Base-by-base conservation (phyloP, 768 basidiomycete species). In the Mycena polygramma region DNA sequence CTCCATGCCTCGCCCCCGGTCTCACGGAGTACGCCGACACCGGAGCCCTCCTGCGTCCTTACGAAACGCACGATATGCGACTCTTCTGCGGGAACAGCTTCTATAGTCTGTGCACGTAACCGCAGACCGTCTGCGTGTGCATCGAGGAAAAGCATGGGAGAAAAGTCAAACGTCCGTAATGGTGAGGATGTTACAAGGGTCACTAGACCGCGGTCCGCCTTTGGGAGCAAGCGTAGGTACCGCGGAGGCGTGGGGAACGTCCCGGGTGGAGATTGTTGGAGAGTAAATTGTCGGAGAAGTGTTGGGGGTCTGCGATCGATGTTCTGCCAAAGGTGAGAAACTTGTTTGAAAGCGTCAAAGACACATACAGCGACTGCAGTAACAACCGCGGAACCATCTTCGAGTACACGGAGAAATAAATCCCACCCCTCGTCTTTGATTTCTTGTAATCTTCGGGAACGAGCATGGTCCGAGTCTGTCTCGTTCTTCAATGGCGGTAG, bases 261-360 rank as follows among this genome's bases (percentile, higher is more conserved):
- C 14, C 81, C 81, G 19, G 91, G 85, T 19, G 82, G 83, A 0
- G 89, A 87, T 66, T 93, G 90, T 53, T 93, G 89, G 22, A 96
- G 80, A 4, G 88, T 90, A 78, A 94, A 93, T 68, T 92, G 91
- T 75, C 87, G 89, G 36, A 95, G 83, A 4, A 96, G 83, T 4
- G 94, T 95, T 11, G 96, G 96, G 9, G 96, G 96, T 73, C 92
- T 88, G 19, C 93, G 86, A 76, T 97, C 96, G 73, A 98, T 90
- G 80, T 97, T 95, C 96, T 97, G 72, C 39, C 52, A 30, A 39
- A 17, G 30, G 39, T 68, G 7, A 68, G 63, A 36, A 36, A 54
- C 43, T 2, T n/a, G 41, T 45, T 54, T 59, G 8, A 71, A 13
- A 35, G 35, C 17, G 57, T 57, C 41, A n/a, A 53, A 51, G 1